Conservation (phyloP, 1,284 basidiomycete species). For the Boletus semigastroideus region DNA sequence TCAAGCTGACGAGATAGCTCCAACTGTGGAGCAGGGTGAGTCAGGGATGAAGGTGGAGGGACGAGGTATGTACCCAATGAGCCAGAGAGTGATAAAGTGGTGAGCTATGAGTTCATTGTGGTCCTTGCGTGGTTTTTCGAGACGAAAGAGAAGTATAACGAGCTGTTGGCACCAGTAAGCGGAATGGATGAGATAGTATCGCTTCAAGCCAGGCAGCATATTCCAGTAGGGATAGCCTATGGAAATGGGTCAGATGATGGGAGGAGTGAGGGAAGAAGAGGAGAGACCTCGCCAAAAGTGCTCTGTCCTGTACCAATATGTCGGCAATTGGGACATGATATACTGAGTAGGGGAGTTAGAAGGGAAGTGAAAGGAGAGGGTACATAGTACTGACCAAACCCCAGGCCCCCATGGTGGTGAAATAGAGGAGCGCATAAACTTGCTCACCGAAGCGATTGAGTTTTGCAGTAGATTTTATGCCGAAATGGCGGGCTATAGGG, state of each 20-base stretch:
- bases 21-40: constrained; percentile 51
- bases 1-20: constrained; percentile 85
- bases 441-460: constrained; percentile 88
- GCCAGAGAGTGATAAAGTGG: constrained; percentile 95
- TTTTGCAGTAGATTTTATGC: constrained; percentile 68
- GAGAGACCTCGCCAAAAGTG: constrained; percentile 77
- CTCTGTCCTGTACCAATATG: constrained; percentile 87
- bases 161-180: constrained; percentile 96
- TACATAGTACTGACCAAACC: constrained; percentile 65
- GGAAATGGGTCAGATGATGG: background rate
- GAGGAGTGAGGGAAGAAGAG: background rate
- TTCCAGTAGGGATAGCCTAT: constrained; percentile 86
- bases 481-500: constrained; percentile 70
- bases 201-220: constrained; percentile 84
- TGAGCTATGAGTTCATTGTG: constrained; percentile 84
- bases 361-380: background rate
- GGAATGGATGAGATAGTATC: constrained; percentile 89
- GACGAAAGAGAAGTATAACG: constrained; percentile 77
- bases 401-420: constrained; percentile 66
- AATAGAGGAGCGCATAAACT: constrained; percentile 85
- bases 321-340: constrained; percentile 86
- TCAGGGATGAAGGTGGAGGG: background rate
- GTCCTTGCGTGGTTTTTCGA: constrained; percentile 95
- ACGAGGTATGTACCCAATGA: constrained; percentile 69
- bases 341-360: constrained; percentile 41